phyloP scores from a whole-genome alignment of 2,329 filamentous ascomycete genomes.

The Aspergillus tubingensis region DNA sequence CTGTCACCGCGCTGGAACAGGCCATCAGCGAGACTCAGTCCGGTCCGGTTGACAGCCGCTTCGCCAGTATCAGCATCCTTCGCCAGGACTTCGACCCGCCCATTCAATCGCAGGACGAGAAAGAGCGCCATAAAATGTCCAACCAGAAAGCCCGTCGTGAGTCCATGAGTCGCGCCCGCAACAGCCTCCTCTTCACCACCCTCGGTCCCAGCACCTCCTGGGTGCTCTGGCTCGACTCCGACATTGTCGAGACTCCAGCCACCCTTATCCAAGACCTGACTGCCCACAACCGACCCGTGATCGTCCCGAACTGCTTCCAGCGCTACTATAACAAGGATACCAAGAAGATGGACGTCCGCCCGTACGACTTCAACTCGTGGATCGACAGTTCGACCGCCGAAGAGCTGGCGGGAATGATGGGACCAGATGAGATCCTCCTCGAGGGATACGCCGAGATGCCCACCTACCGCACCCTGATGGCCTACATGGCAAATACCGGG shows the following conservation, averaged over 20 bases:
- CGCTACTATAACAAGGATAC: conserved; percentile 73
- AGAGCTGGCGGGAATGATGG: conserved; percentile 76
- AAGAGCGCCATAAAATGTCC: conserved; percentile 84
- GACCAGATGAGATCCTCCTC: conserved; percentile 84
- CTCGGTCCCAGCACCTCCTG: conserved; percentile 87
- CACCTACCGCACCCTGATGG: conserved; percentile 90
- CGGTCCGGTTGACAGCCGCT: conserved; percentile 76
- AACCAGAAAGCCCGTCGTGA: conserved; percentile 85
- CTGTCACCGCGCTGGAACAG: conserved; percentile 78
- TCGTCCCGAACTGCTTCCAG: conserved; percentile 96
- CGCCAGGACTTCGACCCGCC: conserved; percentile 92
- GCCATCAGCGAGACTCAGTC: conserved; percentile 84
- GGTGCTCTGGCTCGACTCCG: conserved; percentile 94
- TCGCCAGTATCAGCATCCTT: conserved; percentile 90
- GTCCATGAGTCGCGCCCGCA: conserved; percentile 90
- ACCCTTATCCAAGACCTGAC: conserved; percentile 90
- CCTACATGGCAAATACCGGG: conserved; percentile 65
- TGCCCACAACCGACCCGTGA: conserved; percentile 80
- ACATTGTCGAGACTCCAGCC: conserved; percentile 84
- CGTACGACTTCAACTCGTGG: conserved; percentile 99
- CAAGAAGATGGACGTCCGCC: conserved; percentile 71
- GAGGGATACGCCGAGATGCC: conserved; percentile 93
- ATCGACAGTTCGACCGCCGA: conserved; percentile 81
- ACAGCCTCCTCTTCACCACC: conserved; percentile 93
- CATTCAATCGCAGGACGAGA: conserved; percentile 76